Evolutionary conservation across 2,329 filamentous ascomycete genomes (phyloP).

Genomic region (Sphaerulina vaccinii): DNA sequence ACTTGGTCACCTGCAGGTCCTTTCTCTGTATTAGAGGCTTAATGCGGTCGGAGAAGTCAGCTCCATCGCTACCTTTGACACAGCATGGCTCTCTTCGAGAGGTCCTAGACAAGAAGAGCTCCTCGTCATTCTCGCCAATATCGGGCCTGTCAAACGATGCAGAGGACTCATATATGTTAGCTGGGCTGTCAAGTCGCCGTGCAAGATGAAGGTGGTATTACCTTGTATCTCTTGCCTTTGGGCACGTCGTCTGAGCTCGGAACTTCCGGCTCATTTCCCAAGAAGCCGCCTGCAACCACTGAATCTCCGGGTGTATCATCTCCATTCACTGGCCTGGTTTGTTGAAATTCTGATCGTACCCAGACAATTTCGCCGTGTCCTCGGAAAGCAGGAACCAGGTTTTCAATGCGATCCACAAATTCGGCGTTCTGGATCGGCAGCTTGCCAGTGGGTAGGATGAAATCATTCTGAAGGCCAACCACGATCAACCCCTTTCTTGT

Average conservation of each 20-base stretch:
- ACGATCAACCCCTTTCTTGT: conserved; percentile 72
- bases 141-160: conserved; percentile 15
- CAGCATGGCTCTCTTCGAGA: conserved; percentile 44
- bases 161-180: conserved; percentile 15
- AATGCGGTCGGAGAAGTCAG: conserved; percentile 52
- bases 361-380: conserved; percentile 73
- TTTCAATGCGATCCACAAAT: conserved; percentile 65
- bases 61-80: conserved; percentile 45
- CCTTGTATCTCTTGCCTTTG: conserved; percentile 17
- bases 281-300: conserved; percentile 27
- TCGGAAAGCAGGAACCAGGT: conserved; percentile 72
- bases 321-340: conserved; percentile 23
- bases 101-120: conserved; percentile 46
- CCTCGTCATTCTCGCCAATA: conserved; percentile 42
- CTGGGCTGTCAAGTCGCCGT: background rate
- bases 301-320: conserved; percentile 27
- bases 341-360: conserved; percentile 71
- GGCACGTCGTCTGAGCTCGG: conserved; percentile 1
- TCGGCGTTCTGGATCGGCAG: conserved; percentile 63
- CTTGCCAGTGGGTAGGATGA: conserved; percentile 66
- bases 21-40: conserved; percentile 49
- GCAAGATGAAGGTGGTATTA: conserved; percentile 2
- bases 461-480: conserved; percentile 89
- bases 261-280: conserved; percentile 7
- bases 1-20: conserved; percentile 64